Base-by-base conservation (phyloP, 2,329 filamentous ascomycete species). In the Lizonia empirigonia region DNA sequence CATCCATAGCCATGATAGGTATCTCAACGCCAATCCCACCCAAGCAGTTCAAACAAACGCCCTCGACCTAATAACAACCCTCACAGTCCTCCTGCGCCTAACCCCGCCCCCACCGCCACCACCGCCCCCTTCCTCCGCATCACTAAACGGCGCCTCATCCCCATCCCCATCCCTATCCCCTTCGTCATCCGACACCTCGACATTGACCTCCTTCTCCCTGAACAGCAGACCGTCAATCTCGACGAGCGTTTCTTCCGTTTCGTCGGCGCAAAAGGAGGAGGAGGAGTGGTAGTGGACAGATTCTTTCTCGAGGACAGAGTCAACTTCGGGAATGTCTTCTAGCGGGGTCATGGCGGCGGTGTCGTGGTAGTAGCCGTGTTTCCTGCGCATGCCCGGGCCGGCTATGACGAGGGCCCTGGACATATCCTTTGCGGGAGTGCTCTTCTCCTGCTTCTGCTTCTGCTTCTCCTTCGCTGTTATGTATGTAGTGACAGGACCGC, bases 1-100 rank as follows among this genome's bases (percentile, higher is more conserved):
- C n/a, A n/a, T n/a, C n/a, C n/a, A n/a, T n/a, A n/a, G n/a, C n/a
- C n/a, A n/a, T n/a, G n/a, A n/a, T n/a, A n/a, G n/a, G n/a, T n/a
- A n/a, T n/a, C n/a, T n/a, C n/a, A n/a, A n/a, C n/a, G n/a, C n/a
- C n/a, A n/a, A n/a, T n/a, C n/a, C n/a, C n/a, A n/a, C n/a, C n/a
- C n/a, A n/a, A n/a, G n/a, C n/a, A n/a, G 18, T 41, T 59, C 53
- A 71, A 52, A 71, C 56, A 55, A 71, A 71, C 62, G 68, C 68
- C 67, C 68, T 62, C 10, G 64, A 68, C 59, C 67, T 34, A n/a
- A 71, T 70, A 41, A 70, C 52, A 30, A 69, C 60, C 41, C 67
- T 54, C 29, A 71, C 63, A 48, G 67, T 70, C 44, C 63, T 53
- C 47, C 60, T 68, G 51, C 68, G 51, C 51, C 60, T 66, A 4